Conservation (phyloP, 2,329 filamentous ascomycete species). For the Neonectria coccinea region DNA sequence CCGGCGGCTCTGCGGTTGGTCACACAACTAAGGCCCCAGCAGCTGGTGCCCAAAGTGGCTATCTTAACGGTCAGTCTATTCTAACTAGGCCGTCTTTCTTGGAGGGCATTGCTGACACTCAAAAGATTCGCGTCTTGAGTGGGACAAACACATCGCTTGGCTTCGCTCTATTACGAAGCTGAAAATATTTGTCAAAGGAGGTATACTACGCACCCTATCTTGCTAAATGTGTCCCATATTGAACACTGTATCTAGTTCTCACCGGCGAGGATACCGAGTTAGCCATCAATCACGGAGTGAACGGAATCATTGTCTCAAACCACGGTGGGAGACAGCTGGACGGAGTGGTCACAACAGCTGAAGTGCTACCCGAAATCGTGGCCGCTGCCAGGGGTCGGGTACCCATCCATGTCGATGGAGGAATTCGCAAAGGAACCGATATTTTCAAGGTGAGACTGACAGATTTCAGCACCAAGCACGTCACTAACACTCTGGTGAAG, state of each 20-base stretch:
- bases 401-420: conserved; percentile 22
- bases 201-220: neutral
- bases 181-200: conserved; percentile 28
- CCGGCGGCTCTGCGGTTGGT: neutral
- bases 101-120: neutral
- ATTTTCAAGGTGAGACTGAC: conserved; percentile 17
- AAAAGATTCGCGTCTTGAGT: conserved; percentile 19
- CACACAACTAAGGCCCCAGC: neutral
- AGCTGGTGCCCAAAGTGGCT: conserved; percentile 11
- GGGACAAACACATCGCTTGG: conserved; percentile 22
- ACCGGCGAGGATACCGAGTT: conserved; percentile 16
- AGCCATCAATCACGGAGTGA: conserved; percentile 22
- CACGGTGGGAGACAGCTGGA: conserved; percentile 24
- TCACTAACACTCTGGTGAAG: conserved; percentile 1
- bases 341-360: conserved; percentile 22
- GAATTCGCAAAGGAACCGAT: conserved; percentile 26
- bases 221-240: neutral
- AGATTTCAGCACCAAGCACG: too few relatives aligned
- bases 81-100: too few relatives aligned
- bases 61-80: conserved; percentile 18
- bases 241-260: conserved; percentile 6
- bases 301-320: conserved; percentile 27
- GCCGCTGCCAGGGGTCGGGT: conserved; percentile 23
- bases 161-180: conserved; percentile 19
- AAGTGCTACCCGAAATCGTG: conserved; percentile 23